Evolutionary conservation across 2,329 filamentous ascomycete genomes (phyloP).

Genomic region (Aspergillus costaricaensis): DNA sequence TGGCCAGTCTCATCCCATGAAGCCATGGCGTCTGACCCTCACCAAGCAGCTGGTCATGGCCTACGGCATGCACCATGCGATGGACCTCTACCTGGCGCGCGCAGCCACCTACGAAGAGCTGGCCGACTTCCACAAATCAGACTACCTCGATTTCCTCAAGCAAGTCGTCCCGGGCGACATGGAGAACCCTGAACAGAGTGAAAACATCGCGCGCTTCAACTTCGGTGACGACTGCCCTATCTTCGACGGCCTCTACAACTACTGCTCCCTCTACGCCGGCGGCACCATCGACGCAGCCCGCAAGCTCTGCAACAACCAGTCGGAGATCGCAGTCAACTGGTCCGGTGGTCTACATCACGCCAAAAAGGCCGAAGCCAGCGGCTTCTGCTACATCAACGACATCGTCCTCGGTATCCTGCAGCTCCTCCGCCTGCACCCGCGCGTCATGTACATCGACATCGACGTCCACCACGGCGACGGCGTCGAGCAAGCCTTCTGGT

Average conservation of each 20-base stretch:
- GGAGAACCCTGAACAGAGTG: conserved; percentile 62
- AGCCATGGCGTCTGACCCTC: conserved; percentile 93
- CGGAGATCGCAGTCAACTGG: conserved; percentile 97
- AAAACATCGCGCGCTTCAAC: conserved; percentile 69
- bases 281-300: conserved; percentile 87
- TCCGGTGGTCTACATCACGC: conserved; percentile 95
- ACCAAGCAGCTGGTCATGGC: conserved; percentile 93
- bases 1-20: conserved; percentile 96
- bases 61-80: conserved; percentile 93
- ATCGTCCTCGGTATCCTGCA: conserved; percentile 93
- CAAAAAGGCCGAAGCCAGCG: conserved; percentile 88
- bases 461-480: conserved; percentile 91
- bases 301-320: conserved; percentile 81
- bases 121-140: conserved; percentile 78
- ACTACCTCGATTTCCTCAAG: conserved; percentile 87
- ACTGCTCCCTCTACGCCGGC: conserved; percentile 90
- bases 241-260: conserved; percentile 93
- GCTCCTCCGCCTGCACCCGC: conserved; percentile 75
- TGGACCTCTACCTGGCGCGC: conserved; percentile 89
- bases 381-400: conserved; percentile 99
- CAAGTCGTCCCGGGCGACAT: conserved; percentile 71
- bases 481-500: conserved; percentile 88
- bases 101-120: conserved; percentile 86
- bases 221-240: conserved; percentile 93
- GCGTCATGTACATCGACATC: conserved; percentile 93